These are phyloP conservation scores for Ambrosiella beaveri DNA, from an alignment of 2,329 filamentous ascomycete genomes.

Conservation along the genomic window DNA sequence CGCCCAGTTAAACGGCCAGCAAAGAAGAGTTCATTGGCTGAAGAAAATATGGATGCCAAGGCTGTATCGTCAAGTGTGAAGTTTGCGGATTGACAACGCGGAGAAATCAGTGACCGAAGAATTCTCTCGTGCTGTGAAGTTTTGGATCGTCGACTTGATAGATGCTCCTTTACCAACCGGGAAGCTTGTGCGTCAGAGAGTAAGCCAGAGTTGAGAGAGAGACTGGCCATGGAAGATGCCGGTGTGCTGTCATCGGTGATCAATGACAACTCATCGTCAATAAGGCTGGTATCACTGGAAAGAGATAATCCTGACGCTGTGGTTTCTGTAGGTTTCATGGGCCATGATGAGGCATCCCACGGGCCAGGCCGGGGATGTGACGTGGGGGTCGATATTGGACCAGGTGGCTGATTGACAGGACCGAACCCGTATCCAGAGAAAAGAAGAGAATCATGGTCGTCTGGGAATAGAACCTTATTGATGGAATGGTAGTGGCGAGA, in stretches of 20 bases:
- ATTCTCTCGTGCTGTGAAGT: conserved; percentile 40
- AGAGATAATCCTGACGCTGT: conserved; percentile 34
- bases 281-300: conserved; percentile 21
- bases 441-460: background rate
- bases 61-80: conserved; percentile 40
- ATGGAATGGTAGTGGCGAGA: background rate
- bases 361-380: background rate
- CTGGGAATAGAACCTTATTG: background rate
- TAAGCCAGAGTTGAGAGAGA: conserved; percentile 20
- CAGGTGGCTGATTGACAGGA: background rate
- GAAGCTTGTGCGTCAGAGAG: conserved; percentile 32
- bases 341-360: background rate
- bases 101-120: conserved; percentile 38
- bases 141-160: conserved; percentile 27
- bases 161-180: conserved; percentile 29
- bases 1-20: conserved; percentile 35
- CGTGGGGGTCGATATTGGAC: background rate
- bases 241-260: conserved; percentile 10
- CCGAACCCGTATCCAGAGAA: background rate
- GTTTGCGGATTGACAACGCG: conserved; percentile 27
- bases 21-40: conserved; percentile 48
- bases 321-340: conserved; percentile 24
- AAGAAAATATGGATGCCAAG: conserved; percentile 39
- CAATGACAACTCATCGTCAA: background rate
- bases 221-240: conserved; percentile 7